Evolutionary conservation across 2,329 filamentous ascomycete species (phyloP).

Genomic region (Geosmithia flava): DNA sequence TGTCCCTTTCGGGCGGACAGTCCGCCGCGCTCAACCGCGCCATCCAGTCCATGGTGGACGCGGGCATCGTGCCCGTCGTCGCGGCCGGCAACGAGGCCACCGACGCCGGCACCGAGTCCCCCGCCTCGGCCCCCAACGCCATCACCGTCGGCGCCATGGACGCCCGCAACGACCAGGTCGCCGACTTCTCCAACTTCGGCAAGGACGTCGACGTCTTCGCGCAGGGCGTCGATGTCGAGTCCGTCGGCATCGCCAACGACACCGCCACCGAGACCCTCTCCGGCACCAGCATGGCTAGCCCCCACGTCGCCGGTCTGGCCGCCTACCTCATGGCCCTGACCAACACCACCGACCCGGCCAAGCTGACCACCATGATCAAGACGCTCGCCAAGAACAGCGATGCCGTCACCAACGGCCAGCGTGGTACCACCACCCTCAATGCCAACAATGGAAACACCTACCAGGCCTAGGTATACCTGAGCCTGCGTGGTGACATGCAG

Average conservation of each 20-base stretch:
- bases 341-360: conserved; percentile 23
- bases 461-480: background rate
- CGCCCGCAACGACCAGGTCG: conserved; percentile 31
- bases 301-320: conserved; percentile 55
- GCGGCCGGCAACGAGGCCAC: conserved; percentile 46
- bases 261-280: conserved; percentile 31
- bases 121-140: conserved; percentile 41
- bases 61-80: conserved; percentile 44
- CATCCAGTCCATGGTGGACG: conserved; percentile 32
- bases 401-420: conserved; percentile 29
- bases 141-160: conserved; percentile 50
- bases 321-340: conserved; percentile 54
- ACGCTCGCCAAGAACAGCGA: conserved; percentile 34
- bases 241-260: conserved; percentile 36
- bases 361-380: conserved; percentile 36
- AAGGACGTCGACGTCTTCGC: conserved; percentile 39
- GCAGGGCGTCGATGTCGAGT: conserved; percentile 40
- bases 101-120: conserved; percentile 36
- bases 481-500: background rate
- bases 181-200: conserved; percentile 48
- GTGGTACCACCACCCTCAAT: conserved; percentile 36
- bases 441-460: conserved; percentile 38
- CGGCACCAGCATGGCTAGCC: conserved; percentile 53
- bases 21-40: conserved; percentile 42
- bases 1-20: conserved; percentile 42